Conservation (phyloP, 1,284 basidiomycete genomes). For the Malassezia vespertilionis region DNA sequence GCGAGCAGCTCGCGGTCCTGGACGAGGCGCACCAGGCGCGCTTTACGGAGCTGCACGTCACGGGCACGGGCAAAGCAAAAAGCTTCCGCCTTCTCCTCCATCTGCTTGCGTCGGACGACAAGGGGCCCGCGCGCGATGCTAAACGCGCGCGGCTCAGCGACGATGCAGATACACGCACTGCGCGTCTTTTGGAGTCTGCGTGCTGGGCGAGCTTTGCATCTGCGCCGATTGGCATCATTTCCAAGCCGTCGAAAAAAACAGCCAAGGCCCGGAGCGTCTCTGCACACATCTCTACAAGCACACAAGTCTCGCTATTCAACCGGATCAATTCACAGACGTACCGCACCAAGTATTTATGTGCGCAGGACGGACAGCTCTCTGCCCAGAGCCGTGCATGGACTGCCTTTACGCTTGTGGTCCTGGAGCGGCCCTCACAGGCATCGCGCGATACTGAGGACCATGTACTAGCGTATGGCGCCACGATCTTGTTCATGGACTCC, state of each 20-base stretch:
- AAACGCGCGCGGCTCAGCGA: conserved; percentile 3
- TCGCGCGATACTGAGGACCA: conserved; percentile 24
- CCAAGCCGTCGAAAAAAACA: conserved; percentile 92
- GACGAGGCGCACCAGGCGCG: conserved; percentile 60
- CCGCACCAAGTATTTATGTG: conserved; percentile 89
- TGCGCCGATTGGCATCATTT: conserved; percentile 81
- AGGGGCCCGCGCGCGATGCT: background rate
- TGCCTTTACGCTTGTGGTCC: conserved; percentile 71
- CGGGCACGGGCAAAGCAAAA: conserved; percentile 75
- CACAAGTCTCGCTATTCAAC: conserved; percentile 87
- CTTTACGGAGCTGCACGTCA: conserved; percentile 81
- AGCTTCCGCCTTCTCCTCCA: conserved; percentile 69
- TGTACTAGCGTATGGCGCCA: conserved; percentile 73
- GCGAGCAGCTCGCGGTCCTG: conserved; percentile 29
- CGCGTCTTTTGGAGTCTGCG: background rate
- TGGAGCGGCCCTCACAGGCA: conserved; percentile 37
- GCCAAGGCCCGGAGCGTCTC: conserved; percentile 87
- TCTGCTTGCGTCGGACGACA: conserved; percentile 40
- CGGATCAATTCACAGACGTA: conserved; percentile 94
- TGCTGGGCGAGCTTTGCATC: conserved; percentile 84
- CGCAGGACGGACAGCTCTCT: conserved; percentile 64
- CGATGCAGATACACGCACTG: background rate
- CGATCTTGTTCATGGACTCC: conserved; percentile 71
- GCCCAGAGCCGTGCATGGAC: conserved; percentile 80
- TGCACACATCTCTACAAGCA: conserved; percentile 75